Evolutionary conservation across 2,329 filamentous ascomycete species (phyloP), one percentile per base, ranked within the genome.

Genomic region (Diaporthe citriasiana): DNA sequence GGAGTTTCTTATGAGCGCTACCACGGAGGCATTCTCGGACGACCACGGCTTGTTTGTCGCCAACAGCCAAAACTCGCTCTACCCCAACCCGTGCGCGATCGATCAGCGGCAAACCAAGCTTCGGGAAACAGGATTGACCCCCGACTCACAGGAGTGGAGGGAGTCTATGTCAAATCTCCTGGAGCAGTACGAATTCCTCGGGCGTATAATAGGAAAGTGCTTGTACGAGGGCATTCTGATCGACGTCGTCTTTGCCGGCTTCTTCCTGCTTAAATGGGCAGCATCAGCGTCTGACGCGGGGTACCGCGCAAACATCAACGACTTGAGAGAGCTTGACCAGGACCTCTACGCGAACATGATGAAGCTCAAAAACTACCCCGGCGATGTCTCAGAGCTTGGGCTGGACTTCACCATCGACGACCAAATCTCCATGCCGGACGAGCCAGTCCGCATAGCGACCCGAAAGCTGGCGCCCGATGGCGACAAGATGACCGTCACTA

Each of bases 191-290:
- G 95, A 98, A 80, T 99, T 99, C 77, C 87, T 98, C 0, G 97
- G 97, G 1, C 93, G 97, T 4, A 90, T 99, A 38, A 92, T 99
- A 35, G 97, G 97, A 15, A 99, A 99, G 82, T 99, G 97, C 83
- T 87, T 99, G 79, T 99, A 99, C 80, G 97, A 99, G 84, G 95
- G 95, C 0, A 98, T 99, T 57, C 88, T 99, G 4, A 92, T 98
- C 60, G 95, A 99, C 82, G 92, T 98, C 74, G 91, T 91, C 68
- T 99, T 99, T 85, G 95, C 96, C 0, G 93, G 94, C 0, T 99
- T 99, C 85, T 99, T 99, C 84, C 89, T 99, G 9, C 89, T 98
- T 74, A 98, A 98, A 82, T 99, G 97, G 97, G 91, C 95, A 3
- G 89, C 96, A 70, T 92, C 93, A 91, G 81, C 81, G 22, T 80